Percentiles rank a stretch among this genome's conserved stretches.
Conservation (phyloP, 495 filamentous ascomycete genomes). For the Terfezia boudieri region DNA sequence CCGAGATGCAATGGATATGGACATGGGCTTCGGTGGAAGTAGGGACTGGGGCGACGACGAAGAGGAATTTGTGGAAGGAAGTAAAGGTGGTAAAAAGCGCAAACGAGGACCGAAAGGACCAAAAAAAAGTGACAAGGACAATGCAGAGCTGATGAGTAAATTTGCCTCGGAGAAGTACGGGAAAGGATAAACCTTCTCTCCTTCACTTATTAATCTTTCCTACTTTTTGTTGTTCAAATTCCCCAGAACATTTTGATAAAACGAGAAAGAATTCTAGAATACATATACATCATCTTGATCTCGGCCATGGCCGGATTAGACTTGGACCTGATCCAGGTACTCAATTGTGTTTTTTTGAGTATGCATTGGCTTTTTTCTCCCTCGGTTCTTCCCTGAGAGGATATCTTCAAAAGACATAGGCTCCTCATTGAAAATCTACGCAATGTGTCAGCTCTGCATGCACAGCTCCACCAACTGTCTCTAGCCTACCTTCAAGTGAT, state of each 20-base stretch:
- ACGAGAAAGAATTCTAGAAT: background rate
- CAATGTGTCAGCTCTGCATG: too few relatives aligned
- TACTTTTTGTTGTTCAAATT: too few relatives aligned
- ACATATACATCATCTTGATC: background rate
- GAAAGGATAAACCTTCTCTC: background rate
- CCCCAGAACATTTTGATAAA: too few relatives aligned
- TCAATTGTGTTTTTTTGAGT: background rate
- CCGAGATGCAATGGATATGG: conserved; percentile 77
- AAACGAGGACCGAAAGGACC: conserved; percentile 10
- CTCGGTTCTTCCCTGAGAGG: background rate
- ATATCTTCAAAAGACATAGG: background rate
- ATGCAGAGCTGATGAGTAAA: conserved; percentile 25
- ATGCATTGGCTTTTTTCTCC: background rate
- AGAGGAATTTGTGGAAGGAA: conserved; percentile 6
- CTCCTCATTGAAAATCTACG: background rate
- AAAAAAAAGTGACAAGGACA: conserved; percentile 39
- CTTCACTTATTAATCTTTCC: too few relatives aligned
- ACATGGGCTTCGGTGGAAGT: conserved; percentile 78
- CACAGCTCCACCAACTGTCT: too few relatives aligned
- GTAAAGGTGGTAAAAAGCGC: conserved; percentile 6
- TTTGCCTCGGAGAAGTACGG: conserved; percentile 38
- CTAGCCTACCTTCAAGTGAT: conserved; percentile 42
- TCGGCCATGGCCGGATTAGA: background rate
- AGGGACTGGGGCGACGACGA: conserved; percentile 25
- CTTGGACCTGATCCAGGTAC: background rate